Evolutionary conservation across 2,329 filamentous ascomycete species (phyloP).

Genomic region (Nemania sp.): DNA sequence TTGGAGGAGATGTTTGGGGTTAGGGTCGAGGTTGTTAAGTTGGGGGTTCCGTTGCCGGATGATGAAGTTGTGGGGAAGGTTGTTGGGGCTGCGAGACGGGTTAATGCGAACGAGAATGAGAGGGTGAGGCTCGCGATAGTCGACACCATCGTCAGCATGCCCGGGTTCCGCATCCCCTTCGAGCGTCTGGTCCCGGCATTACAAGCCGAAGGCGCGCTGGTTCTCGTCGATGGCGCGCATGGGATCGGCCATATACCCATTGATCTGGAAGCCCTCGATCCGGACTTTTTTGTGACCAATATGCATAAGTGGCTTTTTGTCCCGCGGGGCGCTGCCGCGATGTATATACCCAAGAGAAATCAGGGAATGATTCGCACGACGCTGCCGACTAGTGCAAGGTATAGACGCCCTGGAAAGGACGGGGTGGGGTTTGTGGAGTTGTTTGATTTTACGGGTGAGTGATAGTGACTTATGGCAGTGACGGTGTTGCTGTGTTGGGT

Average conservation of each 20-base stretch:
- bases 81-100: conserved; percentile 48
- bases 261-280: conserved; percentile 57
- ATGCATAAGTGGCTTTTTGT: conserved; percentile 71
- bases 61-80: conserved; percentile 57
- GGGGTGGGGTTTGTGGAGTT: conserved; percentile 38
- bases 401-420: conserved; percentile 42
- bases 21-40: conserved; percentile 48
- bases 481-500: not conserved
- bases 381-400: conserved; percentile 67
- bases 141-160: conserved; percentile 66
- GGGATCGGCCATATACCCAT: conserved; percentile 65
- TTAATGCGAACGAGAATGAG: conserved; percentile 35
- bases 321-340: conserved; percentile 65
- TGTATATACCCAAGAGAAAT: conserved; percentile 63
- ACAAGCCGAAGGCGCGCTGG: conserved; percentile 58
- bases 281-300: conserved; percentile 70
- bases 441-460: conserved; percentile 40
- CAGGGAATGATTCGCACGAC: conserved; percentile 65
- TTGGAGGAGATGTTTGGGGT: conserved; percentile 56
- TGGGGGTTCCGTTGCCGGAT: conserved; percentile 58
- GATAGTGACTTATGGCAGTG: too few relatives aligned
- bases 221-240: conserved; percentile 67
- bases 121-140: conserved; percentile 63
- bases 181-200: conserved; percentile 57
- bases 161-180: conserved; percentile 67